phyloP scores from a whole-genome alignment of 176 grass and related monocot species.

The Zoysia pacifica region DNA sequence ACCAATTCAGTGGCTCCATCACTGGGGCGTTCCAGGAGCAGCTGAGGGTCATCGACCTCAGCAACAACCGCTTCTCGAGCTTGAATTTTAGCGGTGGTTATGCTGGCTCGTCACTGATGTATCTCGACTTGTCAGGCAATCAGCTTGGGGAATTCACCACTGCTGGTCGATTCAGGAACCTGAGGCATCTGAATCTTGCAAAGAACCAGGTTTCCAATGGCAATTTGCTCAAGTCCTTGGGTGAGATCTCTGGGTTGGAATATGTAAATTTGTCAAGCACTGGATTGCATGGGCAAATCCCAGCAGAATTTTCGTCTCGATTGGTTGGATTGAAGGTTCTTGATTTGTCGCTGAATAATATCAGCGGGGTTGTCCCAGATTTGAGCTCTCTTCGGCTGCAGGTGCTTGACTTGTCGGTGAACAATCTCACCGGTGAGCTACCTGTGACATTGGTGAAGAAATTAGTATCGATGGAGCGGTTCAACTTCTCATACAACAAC shows the following conservation, averaged over 20 bases:
- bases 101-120: constrained; percentile 54
- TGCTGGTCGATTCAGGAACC: constrained; percentile 27
- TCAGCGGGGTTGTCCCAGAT: constrained; percentile 66
- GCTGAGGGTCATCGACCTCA: constrained; percentile 73
- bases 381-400: constrained; percentile 50
- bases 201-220: constrained; percentile 62
- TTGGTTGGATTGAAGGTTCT: constrained; percentile 70
- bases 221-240: constrained; percentile 45
- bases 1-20: constrained; percentile 48
- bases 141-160: constrained; percentile 59
- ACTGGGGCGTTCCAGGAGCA: constrained; percentile 51
- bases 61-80: constrained; percentile 72
- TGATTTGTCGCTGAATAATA: constrained; percentile 84
- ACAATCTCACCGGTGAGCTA: constrained; percentile 93
- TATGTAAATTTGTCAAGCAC: constrained; percentile 93
- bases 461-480: constrained; percentile 53
- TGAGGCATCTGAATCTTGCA: constrained; percentile 89
- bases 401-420: constrained; percentile 80
- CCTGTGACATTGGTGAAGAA: constrained; percentile 71
- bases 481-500: constrained; percentile 99
- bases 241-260: constrained; percentile 56
- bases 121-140: constrained; percentile 90
- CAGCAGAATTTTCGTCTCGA: constrained; percentile 43
- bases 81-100: constrained; percentile 59
- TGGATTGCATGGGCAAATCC: constrained; percentile 58